Evolutionary conservation across 441 rosid species (phyloP), one percentile per base, ranked within the genome.

Genomic region (Macaranga tanarius): DNA sequence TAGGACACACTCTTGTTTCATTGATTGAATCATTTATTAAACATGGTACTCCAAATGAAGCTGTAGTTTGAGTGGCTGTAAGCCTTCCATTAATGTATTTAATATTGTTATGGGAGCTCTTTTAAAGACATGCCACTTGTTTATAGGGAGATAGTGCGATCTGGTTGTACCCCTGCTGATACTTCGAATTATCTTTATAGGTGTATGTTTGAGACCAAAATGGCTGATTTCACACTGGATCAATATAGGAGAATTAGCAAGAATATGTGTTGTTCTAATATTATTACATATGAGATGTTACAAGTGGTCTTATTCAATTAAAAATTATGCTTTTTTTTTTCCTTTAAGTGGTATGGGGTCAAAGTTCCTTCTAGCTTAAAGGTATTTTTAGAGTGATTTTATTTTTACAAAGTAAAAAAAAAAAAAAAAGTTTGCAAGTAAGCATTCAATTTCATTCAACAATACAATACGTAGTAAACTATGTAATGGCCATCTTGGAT

Each of bases 141-240:
- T 68, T 86, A 88, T 55, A 88, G 86, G 81, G 90, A 86, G 73
- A 86, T 86, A 88, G 83, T 85, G 65, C 86, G 84, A 75, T 85
- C 81, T 28, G 84, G 86, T 84, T 38, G 65, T 67, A 15, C 90
- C 92, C 1, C 51, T 6, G 74, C 81, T 50, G 77, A 80, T 66
- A 84, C 88, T 69, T 62, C 86, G 79, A 86, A 86, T 79, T 74
- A 34, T 77, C 70, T 85, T 77, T 86, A 65, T 86, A 86, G 79
- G 81, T 78, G 75, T 76, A n/a, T 86, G 77, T 79, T 86, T 70
- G 76, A 83, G 73, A 79, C 76, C 15, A 76, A 50, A 19, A 76
- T 70, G 77, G 69, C 82, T 31, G 85, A 78, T 75, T 64, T 69
- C 62, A 86, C 83, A 63, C 75, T 88, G 79, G 76, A 84, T 82